Evolutionary conservation across 192 early-diverging fungal species (phyloP).

Genomic region (Entomortierella parvispora): DNA sequence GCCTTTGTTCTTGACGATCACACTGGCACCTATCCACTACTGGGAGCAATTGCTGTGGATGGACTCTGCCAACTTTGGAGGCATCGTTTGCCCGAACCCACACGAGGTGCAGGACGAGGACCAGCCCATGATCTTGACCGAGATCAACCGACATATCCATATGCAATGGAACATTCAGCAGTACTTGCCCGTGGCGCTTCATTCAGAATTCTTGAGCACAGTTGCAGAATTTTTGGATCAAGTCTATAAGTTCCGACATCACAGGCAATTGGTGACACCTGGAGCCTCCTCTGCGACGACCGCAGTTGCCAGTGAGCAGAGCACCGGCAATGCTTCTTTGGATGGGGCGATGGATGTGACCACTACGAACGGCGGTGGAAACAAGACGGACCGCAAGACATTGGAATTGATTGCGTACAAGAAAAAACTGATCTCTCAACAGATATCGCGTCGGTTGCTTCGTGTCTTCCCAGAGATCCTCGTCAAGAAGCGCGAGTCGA

Average conservation of each 20-base stretch:
- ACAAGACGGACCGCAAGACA: slow-evolving; percentile 43
- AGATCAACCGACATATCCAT: slow-evolving; percentile 46
- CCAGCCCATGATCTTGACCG: slow-evolving; percentile 20
- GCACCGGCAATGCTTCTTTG: slow-evolving; percentile 9
- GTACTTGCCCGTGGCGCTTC: slow-evolving; percentile 81
- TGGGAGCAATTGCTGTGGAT: slow-evolving; percentile 93
- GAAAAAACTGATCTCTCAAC: slow-evolving; percentile 61
- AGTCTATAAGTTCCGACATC: slow-evolving; percentile 60
- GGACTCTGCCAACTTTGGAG: slow-evolving; percentile 90
- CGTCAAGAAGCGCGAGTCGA: slow-evolving; percentile 27
- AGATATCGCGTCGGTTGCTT: slow-evolving; percentile 73
- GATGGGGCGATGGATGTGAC: background rate
- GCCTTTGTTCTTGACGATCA: slow-evolving; percentile 79
- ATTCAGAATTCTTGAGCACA: slow-evolving; percentile 74
- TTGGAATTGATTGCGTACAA: slow-evolving; percentile 51
- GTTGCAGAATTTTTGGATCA: slow-evolving; percentile 79
- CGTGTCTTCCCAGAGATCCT: slow-evolving; percentile 69
- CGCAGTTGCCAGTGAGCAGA: slow-evolving; percentile 5
- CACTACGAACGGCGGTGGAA: slow-evolving; percentile 8
- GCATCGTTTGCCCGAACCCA: slow-evolving; percentile 57
- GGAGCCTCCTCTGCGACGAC: background rate
- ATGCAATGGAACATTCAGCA: slow-evolving; percentile 95
- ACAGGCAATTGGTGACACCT: slow-evolving; percentile 32
- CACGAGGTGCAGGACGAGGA: slow-evolving; percentile 45
- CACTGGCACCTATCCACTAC: slow-evolving; percentile 73